Evolutionary conservation across 306 rosid genomes (phyloP).

Genomic region (Canavalia gladiata): DNA sequence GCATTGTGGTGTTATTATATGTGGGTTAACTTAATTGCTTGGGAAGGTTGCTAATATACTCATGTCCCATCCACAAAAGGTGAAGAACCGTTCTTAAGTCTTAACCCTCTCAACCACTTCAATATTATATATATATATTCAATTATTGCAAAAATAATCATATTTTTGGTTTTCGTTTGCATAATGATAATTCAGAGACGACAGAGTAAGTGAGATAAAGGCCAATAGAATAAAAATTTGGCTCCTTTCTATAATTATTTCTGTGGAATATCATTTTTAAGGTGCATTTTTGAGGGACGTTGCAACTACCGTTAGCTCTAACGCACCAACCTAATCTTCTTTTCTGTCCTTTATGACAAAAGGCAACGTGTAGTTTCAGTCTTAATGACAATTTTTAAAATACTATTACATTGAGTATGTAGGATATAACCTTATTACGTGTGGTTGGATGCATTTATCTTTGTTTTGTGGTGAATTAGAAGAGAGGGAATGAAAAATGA

Average conservation of each 20-base stretch:
- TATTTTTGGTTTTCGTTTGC: constrained; percentile 39
- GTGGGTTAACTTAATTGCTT: constrained; percentile 47
- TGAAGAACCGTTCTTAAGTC: constrained; percentile 43
- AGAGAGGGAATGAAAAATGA: too few relatives aligned
- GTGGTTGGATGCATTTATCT: too few relatives aligned
- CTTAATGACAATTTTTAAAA: not conserved
- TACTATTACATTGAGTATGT: not conserved
- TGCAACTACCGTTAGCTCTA: constrained; percentile 54
- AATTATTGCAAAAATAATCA: constrained; percentile 37
- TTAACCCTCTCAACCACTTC: constrained; percentile 45
- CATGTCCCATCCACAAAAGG: constrained; percentile 42
- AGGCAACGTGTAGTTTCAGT: not conserved
- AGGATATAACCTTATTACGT: too few relatives aligned
- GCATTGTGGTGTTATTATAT: not conserved
- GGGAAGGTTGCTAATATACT: constrained; percentile 29
- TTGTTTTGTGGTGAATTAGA: too few relatives aligned
- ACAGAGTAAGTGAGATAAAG: constrained; percentile 25
- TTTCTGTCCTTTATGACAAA: constrained; percentile 15
- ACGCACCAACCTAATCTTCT: constrained; percentile 41
- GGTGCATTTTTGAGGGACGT: constrained; percentile 57
- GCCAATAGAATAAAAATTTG: not conserved
- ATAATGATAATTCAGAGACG: constrained; percentile 11
- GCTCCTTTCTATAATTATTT: constrained; percentile 18
- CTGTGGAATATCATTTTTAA: constrained; percentile 35
- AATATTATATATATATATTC: constrained; percentile 15